phyloP scores from a whole-genome alignment of 345 rosid species.

The Litchi chinensis region DNA sequence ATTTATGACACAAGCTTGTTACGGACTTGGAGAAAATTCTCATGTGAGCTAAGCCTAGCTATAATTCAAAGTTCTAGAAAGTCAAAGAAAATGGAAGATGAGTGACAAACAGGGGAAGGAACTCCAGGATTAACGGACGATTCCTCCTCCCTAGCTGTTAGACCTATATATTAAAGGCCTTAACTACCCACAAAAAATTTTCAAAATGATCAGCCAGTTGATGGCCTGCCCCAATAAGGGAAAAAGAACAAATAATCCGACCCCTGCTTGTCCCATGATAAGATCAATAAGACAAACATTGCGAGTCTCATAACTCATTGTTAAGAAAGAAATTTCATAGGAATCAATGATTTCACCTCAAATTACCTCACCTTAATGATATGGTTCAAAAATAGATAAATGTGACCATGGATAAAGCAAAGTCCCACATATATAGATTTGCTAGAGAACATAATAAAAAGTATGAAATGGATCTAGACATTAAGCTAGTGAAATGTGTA shows the following conservation, averaged over 20 bases:
- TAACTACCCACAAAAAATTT: not conserved
- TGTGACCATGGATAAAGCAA: not conserved
- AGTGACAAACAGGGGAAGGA: not conserved
- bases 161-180: too few relatives aligned
- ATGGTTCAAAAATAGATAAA: not conserved
- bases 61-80: not conserved
- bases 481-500: constrained; percentile 8
- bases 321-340: not conserved
- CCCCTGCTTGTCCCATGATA: not conserved
- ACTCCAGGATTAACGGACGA: not conserved
- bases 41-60: not conserved
- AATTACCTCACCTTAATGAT: not conserved
- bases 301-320: not conserved
- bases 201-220: not conserved
- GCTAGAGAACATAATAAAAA: not conserved
- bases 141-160: not conserved
- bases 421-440: not conserved
- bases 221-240: not conserved
- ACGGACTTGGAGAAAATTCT: not conserved
- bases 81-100: not conserved
- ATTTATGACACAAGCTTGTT: not conserved
- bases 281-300: not conserved
- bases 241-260: not conserved
- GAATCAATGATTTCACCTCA: not conserved
- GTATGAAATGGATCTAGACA: constrained; percentile 1